phyloP scores from a whole-genome alignment of 164 flowering plant genomes.

The Platanus orientalis region DNA sequence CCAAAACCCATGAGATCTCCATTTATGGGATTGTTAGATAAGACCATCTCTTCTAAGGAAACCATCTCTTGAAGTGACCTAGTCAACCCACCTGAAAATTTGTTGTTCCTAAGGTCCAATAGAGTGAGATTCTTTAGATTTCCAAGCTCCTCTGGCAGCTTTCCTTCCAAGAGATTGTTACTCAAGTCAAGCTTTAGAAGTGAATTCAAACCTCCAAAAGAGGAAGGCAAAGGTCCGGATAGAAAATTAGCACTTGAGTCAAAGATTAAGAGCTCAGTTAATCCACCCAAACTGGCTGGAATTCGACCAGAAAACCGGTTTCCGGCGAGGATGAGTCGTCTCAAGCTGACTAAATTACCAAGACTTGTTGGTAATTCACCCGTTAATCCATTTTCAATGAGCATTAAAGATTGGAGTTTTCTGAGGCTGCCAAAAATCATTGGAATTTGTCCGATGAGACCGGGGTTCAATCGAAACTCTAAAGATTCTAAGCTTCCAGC shows the following conservation, averaged over 20 bases:
- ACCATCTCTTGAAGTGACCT: slow-evolving; percentile 46
- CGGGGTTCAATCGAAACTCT: slow-evolving; percentile 72
- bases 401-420: slow-evolving; percentile 59
- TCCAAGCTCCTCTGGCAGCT: slow-evolving; percentile 44
- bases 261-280: slow-evolving; percentile 53
- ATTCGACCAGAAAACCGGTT: slow-evolving; percentile 48
- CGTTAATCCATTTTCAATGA: slow-evolving; percentile 48
- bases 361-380: slow-evolving; percentile 49
- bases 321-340: slow-evolving; percentile 53
- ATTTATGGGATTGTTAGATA: slow-evolving; percentile 65
- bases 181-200: slow-evolving; percentile 86
- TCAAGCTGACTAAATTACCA: slow-evolving; percentile 40
- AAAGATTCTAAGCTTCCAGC: slow-evolving; percentile 48
- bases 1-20: slow-evolving; percentile 45
- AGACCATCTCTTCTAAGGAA: slow-evolving; percentile 60
- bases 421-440: slow-evolving; percentile 35
- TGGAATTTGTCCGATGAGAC: slow-evolving; percentile 60
- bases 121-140: slow-evolving; percentile 62
- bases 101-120: slow-evolving; percentile 71
- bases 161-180: slow-evolving; percentile 56
- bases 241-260: slow-evolving; percentile 71
- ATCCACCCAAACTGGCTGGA: slow-evolving; percentile 43
- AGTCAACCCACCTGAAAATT: slow-evolving; percentile 59
- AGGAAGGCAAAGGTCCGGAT: slow-evolving; percentile 51
- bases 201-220: slow-evolving; percentile 56